phyloP scores from a whole-genome alignment of 106 monocot species.

The Acorus calamus region DNA sequence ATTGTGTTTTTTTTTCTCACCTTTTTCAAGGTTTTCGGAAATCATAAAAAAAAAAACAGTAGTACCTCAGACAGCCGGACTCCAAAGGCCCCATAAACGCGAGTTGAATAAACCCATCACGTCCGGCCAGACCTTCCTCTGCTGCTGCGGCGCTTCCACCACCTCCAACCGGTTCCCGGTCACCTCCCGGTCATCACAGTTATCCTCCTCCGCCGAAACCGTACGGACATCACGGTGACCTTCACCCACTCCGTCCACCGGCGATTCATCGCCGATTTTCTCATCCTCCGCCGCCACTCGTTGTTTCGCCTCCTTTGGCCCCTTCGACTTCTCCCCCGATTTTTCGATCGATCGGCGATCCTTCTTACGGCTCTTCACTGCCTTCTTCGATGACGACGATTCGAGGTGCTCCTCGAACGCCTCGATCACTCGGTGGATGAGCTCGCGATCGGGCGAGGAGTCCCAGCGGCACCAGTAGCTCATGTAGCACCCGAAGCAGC shows the following conservation, averaged over 20 bases:
- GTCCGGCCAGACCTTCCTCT: conserved; percentile 22
- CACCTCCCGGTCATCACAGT: neutral
- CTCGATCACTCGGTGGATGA: conserved; percentile 21
- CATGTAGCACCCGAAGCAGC: conserved; percentile 23
- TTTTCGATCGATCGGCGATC: too few species aligned
- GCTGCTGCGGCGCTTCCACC: neutral
- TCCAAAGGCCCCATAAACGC: conserved; percentile 27
- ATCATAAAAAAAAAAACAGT: too few species aligned
- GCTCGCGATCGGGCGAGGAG: conserved; percentile 20
- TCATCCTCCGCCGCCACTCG: too few species aligned
- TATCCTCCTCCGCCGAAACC: conserved; percentile 1
- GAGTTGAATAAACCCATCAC: conserved; percentile 21
- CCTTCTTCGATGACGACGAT: too few species aligned
- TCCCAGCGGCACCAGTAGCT: conserved; percentile 24
- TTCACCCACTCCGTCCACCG: too few species aligned
- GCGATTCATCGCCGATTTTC: too few species aligned
- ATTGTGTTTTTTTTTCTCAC: too few species aligned
- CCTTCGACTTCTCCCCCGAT: too few species aligned
- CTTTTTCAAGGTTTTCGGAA: too few species aligned
- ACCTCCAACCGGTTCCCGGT: neutral
- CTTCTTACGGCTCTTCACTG: too few species aligned
- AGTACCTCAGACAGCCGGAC: conserved; percentile 15
- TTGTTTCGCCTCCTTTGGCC: too few species aligned
- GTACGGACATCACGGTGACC: neutral
- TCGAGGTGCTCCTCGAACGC: conserved; percentile 25